These are phyloP conservation scores for Sporothrix brunneoviolacea DNA, from an alignment of 2,329 filamentous ascomycete species.

Conservation along the genomic window DNA sequence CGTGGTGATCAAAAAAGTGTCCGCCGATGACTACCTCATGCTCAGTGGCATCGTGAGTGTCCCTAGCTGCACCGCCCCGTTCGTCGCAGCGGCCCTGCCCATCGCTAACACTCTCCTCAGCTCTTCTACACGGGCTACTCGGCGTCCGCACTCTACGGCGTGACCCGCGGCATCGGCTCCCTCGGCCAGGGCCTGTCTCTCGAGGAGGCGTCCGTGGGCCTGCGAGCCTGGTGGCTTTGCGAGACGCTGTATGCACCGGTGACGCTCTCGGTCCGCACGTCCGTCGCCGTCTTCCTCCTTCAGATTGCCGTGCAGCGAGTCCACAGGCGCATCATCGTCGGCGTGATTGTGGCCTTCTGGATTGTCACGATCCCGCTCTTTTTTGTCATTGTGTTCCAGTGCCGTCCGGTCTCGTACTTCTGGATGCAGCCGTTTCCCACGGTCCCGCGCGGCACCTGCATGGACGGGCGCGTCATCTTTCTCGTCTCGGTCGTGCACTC, in stretches of 20 bases:
- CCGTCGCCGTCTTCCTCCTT: constrained; percentile 35
- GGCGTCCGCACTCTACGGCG: constrained; percentile 27
- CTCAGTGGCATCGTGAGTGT: constrained; percentile 36
- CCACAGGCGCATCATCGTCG: constrained; percentile 33
- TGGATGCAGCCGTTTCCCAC: constrained; percentile 33
- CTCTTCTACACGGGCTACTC: constrained; percentile 29
- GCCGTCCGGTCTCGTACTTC: constrained; percentile 41
- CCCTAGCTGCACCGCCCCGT: too few species aligned
- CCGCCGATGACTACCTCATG: constrained; percentile 43
- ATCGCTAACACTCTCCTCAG: constrained; percentile 20
- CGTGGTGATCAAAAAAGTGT: constrained; percentile 35
- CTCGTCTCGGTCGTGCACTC: constrained; percentile 40
- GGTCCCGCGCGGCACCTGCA: constrained; percentile 32
- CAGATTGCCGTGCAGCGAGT: constrained; percentile 30
- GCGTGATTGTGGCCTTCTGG: constrained; percentile 26
- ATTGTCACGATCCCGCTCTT: constrained; percentile 18
- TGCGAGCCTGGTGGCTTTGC: constrained; percentile 34
- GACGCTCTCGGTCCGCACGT: constrained; percentile 33
- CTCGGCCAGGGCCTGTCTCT: constrained; percentile 18
- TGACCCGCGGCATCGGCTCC: constrained; percentile 27
- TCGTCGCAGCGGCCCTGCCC: too few species aligned
- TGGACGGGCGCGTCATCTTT: constrained; percentile 33
- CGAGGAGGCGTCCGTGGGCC: constrained; percentile 22
- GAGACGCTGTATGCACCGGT: constrained; percentile 35
- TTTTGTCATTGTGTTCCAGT: constrained; percentile 35